Base-by-base conservation (phyloP, 352 stramenopile genomes). In the Phytophthora boehmeriae region DNA sequence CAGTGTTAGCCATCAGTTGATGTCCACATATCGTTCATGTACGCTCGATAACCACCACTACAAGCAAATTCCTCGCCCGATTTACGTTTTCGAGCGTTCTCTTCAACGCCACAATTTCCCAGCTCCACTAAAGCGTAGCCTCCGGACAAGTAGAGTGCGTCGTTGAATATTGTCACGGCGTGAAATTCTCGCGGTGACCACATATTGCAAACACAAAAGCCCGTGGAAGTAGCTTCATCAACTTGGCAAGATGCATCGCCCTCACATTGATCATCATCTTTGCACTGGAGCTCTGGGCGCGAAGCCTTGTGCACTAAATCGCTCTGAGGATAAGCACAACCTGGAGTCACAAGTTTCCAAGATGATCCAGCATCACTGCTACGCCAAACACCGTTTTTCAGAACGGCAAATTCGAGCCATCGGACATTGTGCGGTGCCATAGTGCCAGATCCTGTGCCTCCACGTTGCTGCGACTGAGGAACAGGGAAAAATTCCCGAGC, bases 331-430 rank as follows among this genome's bases (percentile, higher is more conserved):
- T 82, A 83, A 9, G 65, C 39, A 38, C 83, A 92, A 0, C 83
- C 83, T 20, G 76, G 77, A 16, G 81, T 92, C 23, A 90, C 83
- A 13, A 92, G 75, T 43, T 76, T 82, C 83, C 83, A 92, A 16
- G 83, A 90, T 8, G 77, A 75, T 8, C 80, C 84, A 22, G 80
- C 70, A 59, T 91, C 82, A 14, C 72, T 84, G 43, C 79, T 91
- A 17, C 77, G 69, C 84, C 84, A 93, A 19, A 93, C 78, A 54
- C 91, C 83, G 54, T 93, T 93, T 49, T 91, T 91, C 16, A 93
- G 65, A 8, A 93, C 81, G 0, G 76, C 70, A 47, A 75, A 86
- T 64, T 93, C 83, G 4, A 84, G 67, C 82, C 79, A 91, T 3
- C 79, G 73, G 1, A 51, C 74, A 39, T 76, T 86, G 16, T 61